phyloP scores from a whole-genome alignment of 1,284 basidiomycete species.

The Inonotus hispidus region DNA sequence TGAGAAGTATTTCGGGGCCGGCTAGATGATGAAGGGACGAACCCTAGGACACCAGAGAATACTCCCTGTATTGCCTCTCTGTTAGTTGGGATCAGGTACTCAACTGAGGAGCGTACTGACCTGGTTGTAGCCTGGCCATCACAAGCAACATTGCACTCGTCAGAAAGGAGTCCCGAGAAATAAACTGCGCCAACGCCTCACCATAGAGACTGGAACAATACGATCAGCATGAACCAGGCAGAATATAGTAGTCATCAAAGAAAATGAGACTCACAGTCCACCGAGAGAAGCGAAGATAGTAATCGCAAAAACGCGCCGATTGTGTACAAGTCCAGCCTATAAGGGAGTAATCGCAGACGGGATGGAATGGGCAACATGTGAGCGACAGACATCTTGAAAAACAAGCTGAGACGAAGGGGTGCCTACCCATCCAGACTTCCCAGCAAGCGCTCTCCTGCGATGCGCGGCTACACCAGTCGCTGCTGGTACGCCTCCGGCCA shows the following conservation, averaged over 20 bases:
- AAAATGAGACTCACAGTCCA: slow-evolving; percentile 48
- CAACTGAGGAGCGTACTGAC: slow-evolving; percentile 27
- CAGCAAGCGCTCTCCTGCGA: slow-evolving; percentile 38
- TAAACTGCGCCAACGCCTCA: slow-evolving; percentile 20
- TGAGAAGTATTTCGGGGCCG: neutral
- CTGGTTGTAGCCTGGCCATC: slow-evolving; percentile 53
- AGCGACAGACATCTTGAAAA: no score
- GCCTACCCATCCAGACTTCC: slow-evolving; percentile 61
- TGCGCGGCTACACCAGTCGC: slow-evolving; percentile 2
- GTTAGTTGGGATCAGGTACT: neutral
- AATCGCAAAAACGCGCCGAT: slow-evolving; percentile 54
- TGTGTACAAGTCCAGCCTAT: slow-evolving; percentile 57
- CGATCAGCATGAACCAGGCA: neutral
- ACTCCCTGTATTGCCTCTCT: slow-evolving; percentile 42
- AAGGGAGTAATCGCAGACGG: neutral
- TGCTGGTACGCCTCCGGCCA: slow-evolving; percentile 2
- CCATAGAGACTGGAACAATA: slow-evolving; percentile 44
- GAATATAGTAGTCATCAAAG: neutral
- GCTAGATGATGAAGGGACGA: slow-evolving; percentile 19
- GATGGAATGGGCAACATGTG: no score
- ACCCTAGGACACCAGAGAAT: slow-evolving; percentile 65
- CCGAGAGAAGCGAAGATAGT: slow-evolving; percentile 70
- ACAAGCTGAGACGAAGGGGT: neutral
- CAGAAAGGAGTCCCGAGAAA: neutral
- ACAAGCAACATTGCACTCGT: slow-evolving; percentile 1